Base-by-base conservation (phyloP, 2,329 filamentous ascomycete genomes). In the Aspergillus japonicus region DNA sequence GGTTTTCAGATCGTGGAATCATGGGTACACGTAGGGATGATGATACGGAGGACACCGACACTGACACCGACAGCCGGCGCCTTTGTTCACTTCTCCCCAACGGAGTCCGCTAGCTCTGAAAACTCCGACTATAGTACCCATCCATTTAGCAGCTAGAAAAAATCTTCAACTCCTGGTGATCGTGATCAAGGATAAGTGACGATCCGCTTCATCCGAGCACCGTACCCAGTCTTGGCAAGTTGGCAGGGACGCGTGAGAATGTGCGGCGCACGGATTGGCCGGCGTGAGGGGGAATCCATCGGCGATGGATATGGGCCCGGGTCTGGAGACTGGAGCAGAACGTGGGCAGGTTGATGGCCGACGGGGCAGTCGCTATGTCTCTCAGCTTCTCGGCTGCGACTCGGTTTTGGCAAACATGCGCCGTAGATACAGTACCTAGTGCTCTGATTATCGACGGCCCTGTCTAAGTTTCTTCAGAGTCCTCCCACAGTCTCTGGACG, bases 191-290 rank as follows among this genome's bases (percentile, higher is more conserved):
- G 39, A 44, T 19, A 19, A 19, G 16, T 19, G 39, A 44, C 16
- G 39, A 44, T 44, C 39, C 39, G 39, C 39, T 44, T 44, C 39
- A 19, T 19, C 39, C 39, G 39, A 44, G 16, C 39, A 44, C 39
- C 39, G 39, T 44, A 44, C 16, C 6, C 39, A 44, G 14, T 44
- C 39, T 44, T 44, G 39, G 39, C 39, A 19, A 44, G 39, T 55
- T 55, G 47, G 47, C 19, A 52, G 42, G 21, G 33, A 35, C 33
- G 48, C 49, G 56, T 57, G 56, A 47, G 56, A 33, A 47, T 39
- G 39, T 57, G 24, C 48, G 29, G 35, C 39, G 48, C 39, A 53
- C 53, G 50, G 56, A 57, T 57, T 57, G 56, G 56, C 49, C 42
- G 56, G 31, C 39, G 44, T 21, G 56, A 57, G 39, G 48, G 39